These are phyloP conservation scores for Aegilops sharonensis DNA, from an alignment of 176 grass and related monocot species.

Conservation along the genomic window DNA sequence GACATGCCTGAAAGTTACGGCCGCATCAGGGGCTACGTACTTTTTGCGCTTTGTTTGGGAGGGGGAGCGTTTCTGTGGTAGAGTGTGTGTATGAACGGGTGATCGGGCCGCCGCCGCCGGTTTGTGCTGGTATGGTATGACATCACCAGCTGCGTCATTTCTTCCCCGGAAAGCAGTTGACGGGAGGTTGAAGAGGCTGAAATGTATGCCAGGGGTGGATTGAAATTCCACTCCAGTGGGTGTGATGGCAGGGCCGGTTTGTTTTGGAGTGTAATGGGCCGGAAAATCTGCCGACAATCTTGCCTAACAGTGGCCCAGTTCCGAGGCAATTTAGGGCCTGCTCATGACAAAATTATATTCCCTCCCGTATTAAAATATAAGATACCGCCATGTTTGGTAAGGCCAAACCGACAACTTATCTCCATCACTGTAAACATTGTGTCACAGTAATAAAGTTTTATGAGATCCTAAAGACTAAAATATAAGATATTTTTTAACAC, in stretches of 20 bases:
- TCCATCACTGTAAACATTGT: no score
- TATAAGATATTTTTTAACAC: no score
- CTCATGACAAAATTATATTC: no score
- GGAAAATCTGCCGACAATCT: not conserved
- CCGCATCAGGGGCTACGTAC: not conserved
- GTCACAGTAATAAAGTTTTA: no score
- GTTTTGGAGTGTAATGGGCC: not conserved
- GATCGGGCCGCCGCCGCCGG: not conserved
- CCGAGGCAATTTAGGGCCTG: no score
- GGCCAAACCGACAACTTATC: no score
- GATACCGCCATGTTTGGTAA: no score
- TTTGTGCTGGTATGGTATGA: not conserved
- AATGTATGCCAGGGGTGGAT: not conserved
- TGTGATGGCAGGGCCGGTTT: not conserved
- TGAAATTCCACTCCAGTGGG: no score
- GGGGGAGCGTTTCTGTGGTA: not conserved
- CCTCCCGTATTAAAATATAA: no score
- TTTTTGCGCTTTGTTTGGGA: not conserved
- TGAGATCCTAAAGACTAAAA: no score
- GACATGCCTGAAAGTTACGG: conserved; percentile 25
- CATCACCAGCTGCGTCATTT: conserved; percentile 59
- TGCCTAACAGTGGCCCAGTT: not conserved
- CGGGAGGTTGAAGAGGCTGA: not conserved
- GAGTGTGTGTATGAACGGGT: not conserved
- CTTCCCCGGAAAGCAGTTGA: not conserved